phyloP scores from a whole-genome alignment of 129 eudicot species.

The Flaveria bidentis region DNA sequence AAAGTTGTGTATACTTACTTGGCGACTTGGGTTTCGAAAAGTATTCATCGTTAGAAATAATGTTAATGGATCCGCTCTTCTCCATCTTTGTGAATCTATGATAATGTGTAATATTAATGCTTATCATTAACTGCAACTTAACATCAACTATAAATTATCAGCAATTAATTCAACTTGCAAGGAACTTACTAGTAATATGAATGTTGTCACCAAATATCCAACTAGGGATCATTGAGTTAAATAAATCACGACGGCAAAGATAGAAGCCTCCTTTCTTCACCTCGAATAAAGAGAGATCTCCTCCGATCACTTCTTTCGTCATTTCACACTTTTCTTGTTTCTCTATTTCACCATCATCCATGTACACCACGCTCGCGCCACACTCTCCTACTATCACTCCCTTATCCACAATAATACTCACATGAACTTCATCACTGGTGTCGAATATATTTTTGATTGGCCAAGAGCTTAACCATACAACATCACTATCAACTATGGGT shows the following conservation, averaged over 20 bases:
- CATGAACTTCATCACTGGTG: conserved; percentile 3
- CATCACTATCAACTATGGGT: conserved; percentile 4
- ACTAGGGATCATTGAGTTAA: neutral
- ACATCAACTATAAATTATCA: neutral
- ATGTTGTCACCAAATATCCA: neutral
- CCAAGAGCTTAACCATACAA: neutral
- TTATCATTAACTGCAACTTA: neutral
- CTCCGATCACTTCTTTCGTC: conserved; percentile 13
- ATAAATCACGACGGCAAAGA: conserved; percentile 15
- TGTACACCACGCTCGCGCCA: conserved; percentile 24
- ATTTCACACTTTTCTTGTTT: neutral
- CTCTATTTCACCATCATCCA: conserved; percentile 3
- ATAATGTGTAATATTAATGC: neutral
- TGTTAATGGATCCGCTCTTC: neutral
- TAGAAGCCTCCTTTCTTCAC: neutral
- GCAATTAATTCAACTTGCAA: neutral
- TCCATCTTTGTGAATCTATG: neutral
- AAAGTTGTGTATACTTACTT: neutral
- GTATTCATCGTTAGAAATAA: neutral
- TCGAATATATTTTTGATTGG: neutral
- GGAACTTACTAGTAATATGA: neutral
- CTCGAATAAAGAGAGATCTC: conserved; percentile 15
- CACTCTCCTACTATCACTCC: neutral
- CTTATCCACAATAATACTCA: neutral
- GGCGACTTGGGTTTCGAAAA: neutral